A percentile compares a stretch with the other conserved stretches of the same genome.
phyloP scores from a whole-genome alignment of 1,139 yeast genomes.

The Lodderomyces jiufengensis region DNA sequence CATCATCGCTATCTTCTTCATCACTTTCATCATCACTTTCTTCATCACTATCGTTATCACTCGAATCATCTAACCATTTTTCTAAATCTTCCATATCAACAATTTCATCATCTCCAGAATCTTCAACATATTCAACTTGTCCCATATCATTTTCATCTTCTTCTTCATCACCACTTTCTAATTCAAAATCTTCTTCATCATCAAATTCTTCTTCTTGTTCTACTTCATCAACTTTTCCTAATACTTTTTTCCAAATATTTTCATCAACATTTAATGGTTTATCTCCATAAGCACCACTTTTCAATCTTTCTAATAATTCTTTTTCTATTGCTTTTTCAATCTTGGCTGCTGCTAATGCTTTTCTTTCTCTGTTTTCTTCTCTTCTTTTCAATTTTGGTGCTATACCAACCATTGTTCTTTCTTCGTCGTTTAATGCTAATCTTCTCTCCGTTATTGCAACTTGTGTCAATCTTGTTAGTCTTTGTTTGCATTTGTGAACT shows the following conservation, averaged over 20 bases:
- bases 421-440: conserved; percentile 85
- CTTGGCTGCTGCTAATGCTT: conserved; percentile 94
- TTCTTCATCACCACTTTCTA: conserved; percentile 50
- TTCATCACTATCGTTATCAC: conserved; percentile 40
- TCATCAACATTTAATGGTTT: conserved; percentile 96
- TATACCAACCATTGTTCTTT: conserved; percentile 86
- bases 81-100: conserved; percentile 91
- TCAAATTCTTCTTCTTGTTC: conserved; percentile 63
- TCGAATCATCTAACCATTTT: conserved; percentile 77
- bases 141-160: conserved; percentile 61
- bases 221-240: conserved; percentile 65
- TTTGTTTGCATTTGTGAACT: conserved; percentile 91
- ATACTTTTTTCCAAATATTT: conserved; percentile 89
- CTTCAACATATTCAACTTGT: conserved; percentile 82
- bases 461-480: conserved; percentile 90
- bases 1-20: conserved; percentile 23
- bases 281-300: conserved; percentile 98
- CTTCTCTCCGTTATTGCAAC: conserved; percentile 96
- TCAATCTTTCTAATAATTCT: conserved; percentile 87
- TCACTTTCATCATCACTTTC: conserved; percentile 28
- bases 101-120: conserved; percentile 80
- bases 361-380: conserved; percentile 90
- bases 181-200: conserved; percentile 56
- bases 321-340: conserved; percentile 95
- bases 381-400: conserved; percentile 93